Conservation (phyloP, 768 basidiomycete species). For the Mycena floridula region DNA sequence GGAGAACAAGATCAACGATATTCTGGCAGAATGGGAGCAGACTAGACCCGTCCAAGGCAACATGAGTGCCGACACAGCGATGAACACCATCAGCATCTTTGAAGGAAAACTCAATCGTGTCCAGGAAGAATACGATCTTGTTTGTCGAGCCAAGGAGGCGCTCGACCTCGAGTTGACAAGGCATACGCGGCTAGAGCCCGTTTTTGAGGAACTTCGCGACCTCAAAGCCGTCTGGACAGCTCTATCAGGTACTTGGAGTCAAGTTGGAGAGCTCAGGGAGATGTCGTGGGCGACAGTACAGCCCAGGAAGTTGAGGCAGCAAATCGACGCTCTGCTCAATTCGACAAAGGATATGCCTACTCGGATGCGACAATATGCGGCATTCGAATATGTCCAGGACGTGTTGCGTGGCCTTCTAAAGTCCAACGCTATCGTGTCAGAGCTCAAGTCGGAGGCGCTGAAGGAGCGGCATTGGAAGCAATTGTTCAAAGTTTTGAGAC, state of each 20-base stretch:
- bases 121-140: constrained; percentile 92
- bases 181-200: constrained; percentile 87
- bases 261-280: constrained; percentile 85
- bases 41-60: constrained; percentile 95
- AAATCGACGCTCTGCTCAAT: constrained; percentile 82
- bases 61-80: constrained; percentile 92
- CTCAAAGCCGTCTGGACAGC: constrained; percentile 99
- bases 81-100: constrained; percentile 94
- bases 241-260: constrained; percentile 93
- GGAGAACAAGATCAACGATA: constrained; percentile 90
- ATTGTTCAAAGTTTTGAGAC: constrained; percentile 80
- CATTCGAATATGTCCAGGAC: constrained; percentile 97
- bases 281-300: constrained; percentile 88
- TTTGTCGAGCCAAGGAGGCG: constrained; percentile 95
- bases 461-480: constrained; percentile 99
- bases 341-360: constrained; percentile 99
- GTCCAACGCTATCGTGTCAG: constrained; percentile 83
- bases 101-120: constrained; percentile 87
- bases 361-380: constrained; percentile 97
- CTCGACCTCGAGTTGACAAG: constrained; percentile 87
- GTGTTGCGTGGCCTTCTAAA: constrained; percentile 80
- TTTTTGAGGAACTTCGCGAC: constrained; percentile 92
- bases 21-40: constrained; percentile 90
- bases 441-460: constrained; percentile 94
- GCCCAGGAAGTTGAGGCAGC: constrained; percentile 90